Evolutionary conservation across 2,329 filamentous ascomycete species (phyloP), one percentile per base, ranked within the genome.

Genomic region (Talaromyces sp.): DNA sequence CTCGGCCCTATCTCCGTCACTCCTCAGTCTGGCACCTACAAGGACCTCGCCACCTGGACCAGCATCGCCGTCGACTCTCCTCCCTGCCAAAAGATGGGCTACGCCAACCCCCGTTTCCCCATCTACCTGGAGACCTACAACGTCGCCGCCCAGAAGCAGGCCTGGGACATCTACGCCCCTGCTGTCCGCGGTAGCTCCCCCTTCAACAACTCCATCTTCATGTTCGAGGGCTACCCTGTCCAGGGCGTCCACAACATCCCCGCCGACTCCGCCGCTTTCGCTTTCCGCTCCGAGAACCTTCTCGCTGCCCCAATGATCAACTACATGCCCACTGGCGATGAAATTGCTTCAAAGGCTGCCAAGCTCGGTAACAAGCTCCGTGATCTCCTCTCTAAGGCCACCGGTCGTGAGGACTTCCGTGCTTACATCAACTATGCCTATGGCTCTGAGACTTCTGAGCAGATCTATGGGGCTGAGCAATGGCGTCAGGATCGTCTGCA

Each of bases 141-240:
- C 32, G 41, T 69, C 20, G 47, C 66, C 0, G 72, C 75, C 1
- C 70, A 74, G 50, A 66, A 65, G 45, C 60, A 65, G 27, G 71
- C 70, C 2, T 79, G 73, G 49, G 67, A 74, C 2, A 49, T 74
- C 9, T 78, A 72, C 55, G 66, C 70, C 0, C 52, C 68, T 0
- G 65, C 66, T 1, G 62, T 72, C 14, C 61, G 65, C 1, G 60
- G 64, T 4, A 59, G 57, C 14, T 70, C 73, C 0, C 57, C 60
- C 0, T 70, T 74, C 35, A 72, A 70, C 47, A 60, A 70, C 57
- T 76, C 75, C 1, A 69, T 82, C 43, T 80, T 83, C 67, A 78
- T 84, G 75, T 80, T 84, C 50, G 82, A 85, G 61, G 78, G 78
- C 3, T 85, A 84, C 65, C 74, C 80, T 1, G 67, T 64, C 8